Percentiles rank a stretch among this genome's conserved stretches.
These are phyloP conservation scores for Sugiyamaella novakii DNA, from an alignment of 1,139 yeast genomes.

Conservation along the genomic window DNA sequence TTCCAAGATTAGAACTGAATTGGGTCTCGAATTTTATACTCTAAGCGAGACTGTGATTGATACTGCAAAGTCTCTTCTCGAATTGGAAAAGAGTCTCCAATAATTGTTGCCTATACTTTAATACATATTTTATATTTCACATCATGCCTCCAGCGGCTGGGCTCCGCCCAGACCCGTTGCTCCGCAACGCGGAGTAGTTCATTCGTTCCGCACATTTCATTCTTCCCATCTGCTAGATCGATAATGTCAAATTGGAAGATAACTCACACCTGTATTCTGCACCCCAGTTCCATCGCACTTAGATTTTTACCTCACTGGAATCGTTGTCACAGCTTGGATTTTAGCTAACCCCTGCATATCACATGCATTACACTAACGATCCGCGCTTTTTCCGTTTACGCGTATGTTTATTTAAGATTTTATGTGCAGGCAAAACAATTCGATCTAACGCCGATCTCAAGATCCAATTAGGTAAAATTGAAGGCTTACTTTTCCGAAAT, in stretches of 20 bases:
- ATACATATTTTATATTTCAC: background rate
- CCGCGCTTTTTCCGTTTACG: no score
- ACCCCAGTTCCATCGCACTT: no score
- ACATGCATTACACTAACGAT: no score
- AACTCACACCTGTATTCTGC: no score
- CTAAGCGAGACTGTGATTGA: constrained; percentile 6
- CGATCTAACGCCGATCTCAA: no score
- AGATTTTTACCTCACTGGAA: no score
- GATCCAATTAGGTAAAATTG: no score
- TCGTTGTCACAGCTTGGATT: no score
- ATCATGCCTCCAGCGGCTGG: background rate
- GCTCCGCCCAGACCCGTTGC: background rate
- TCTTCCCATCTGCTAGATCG: background rate
- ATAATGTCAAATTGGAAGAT: background rate
- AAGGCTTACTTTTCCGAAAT: no score
- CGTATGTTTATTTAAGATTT: no score
- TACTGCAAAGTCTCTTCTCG: constrained; percentile 2
- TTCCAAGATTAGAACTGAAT: constrained; percentile 7
- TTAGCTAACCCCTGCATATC: no score
- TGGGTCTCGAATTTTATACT: constrained; percentile 6
- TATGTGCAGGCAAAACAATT: no score
- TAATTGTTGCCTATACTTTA: background rate
- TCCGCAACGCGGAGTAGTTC: background rate
- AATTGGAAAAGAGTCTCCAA: background rate
- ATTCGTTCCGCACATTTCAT: background rate